Conservation (phyloP, 1,284 basidiomycete genomes). For the Kwoniella shivajii region DNA sequence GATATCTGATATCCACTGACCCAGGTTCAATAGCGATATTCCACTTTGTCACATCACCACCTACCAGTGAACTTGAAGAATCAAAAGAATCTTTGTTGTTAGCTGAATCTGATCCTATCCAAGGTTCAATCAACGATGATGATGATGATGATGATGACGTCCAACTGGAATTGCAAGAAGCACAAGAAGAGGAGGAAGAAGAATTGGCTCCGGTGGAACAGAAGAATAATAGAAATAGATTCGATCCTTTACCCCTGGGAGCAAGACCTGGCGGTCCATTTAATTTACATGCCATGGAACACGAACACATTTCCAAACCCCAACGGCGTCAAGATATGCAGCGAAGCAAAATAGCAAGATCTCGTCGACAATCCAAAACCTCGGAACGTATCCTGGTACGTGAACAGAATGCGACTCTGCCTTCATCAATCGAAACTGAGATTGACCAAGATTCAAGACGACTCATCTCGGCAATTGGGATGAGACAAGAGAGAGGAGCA, state of each 20-base stretch:
- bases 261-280: constrained; percentile 18
- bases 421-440: not conserved
- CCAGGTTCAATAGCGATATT: constrained; percentile 40
- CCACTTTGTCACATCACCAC: constrained; percentile 32
- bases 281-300: constrained; percentile 8
- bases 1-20: constrained; percentile 37
- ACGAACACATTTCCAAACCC: not conserved
- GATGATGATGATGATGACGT: not conserved
- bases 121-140: not conserved
- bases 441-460: not conserved
- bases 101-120: constrained; percentile 11
- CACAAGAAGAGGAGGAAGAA: not conserved
- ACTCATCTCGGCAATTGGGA: not conserved
- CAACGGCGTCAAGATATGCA: no score
- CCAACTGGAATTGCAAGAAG: not conserved
- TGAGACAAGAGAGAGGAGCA: constrained; percentile 1
- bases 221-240: constrained; percentile 2
- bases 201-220: not conserved
- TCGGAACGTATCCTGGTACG: not conserved
- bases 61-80: constrained; percentile 3
- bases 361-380: not conserved
- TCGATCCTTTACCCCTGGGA: constrained; percentile 21
- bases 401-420: not conserved
- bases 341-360: not conserved
- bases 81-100: constrained; percentile 8